Base-by-base conservation (phyloP, 2,329 filamentous ascomycete genomes). In the Colletotrichum spaethianum region DNA sequence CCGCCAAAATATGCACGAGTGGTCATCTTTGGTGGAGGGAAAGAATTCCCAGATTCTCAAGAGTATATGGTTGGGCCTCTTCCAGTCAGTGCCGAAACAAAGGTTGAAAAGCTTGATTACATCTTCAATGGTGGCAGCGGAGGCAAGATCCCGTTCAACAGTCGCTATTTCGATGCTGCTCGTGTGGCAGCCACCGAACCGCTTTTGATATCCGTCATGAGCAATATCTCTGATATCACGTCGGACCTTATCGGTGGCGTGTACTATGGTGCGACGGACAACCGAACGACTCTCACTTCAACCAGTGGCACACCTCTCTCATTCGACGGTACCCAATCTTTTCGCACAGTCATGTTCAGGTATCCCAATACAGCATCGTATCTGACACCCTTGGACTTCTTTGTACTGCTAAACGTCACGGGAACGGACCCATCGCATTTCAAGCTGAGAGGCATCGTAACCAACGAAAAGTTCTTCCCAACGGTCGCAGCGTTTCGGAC, bases 1-100 rank as follows among this genome's bases (percentile, higher is more conserved):
- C 85, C 86, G 1, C 67, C 78, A 14, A 81, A 83, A 18, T 88
- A 84, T 76, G 86, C 86, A 36, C 79, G 85, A 28, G 85, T 81
- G 1, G 82, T 87, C 63, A 81, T 88, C 50, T 84, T 85, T 52
- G 81, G 85, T 68, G 83, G 84, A 14, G 84, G 82, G 0, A 83
- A 82, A 56, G 73, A 75, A 4, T 79, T 82, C 16, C 85, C 85
- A 1, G 80, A 84, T 36, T 83, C 82, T 6, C 83, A 86, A 67
- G 85, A 88, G 73, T 87, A 84, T 74, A 85, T 86, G 80, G 81
- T 88, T 36, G 86, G 86, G 0, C 86, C 86, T 2, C 79, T 88
- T 4, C 86, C 86, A 2, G 79, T 87, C 4, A 78, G 76, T 9
- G 63, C 75, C 26, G 73, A 80, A 23, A 85, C 84, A 6, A 81